Base-by-base conservation (phyloP, 2,329 filamentous ascomycete genomes). In the Lachnellula occidentalis region DNA sequence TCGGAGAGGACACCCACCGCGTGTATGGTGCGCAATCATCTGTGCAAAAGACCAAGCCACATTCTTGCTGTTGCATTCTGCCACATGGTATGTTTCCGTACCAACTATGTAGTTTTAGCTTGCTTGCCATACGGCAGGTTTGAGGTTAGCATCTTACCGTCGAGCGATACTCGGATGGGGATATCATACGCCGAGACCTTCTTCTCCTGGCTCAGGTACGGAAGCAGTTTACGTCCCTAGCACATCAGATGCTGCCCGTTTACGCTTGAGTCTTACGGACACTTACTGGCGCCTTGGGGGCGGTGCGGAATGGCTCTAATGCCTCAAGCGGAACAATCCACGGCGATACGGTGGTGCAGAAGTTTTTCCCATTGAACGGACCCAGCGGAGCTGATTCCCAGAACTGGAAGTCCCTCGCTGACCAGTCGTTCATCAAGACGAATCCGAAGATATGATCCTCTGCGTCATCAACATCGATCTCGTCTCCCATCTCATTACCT, bases 261-360 rank as follows among this genome's bases (percentile, higher is more conserved):
- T 1, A 39, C 4, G 11, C 5, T 5, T 14, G 15, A 39, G 3
- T 14, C n/a, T 17, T 15, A 39, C 36, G 36, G n/a, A 17, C 5
- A 27, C 24, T 39, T 39, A 39, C 36, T 17, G 36, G 36, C 11
- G 4, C 14, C 36, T 39, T 15, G 5, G 36, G 15, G 6, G 36
- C 8, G n/a, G 17, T 27, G 15, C 34, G 19, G 47, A 54, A 61
- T 1, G 47, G 37, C 9, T 41, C 69, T n/a, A 86, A 65, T 0
- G 83, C 82, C 36, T 85, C 81, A 1, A 80, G 69, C 0, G 81
- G 82, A 3, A 86, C 67, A 12, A 86, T 70, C 83, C 83, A 86
- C 0, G 83, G 81, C 0, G 78, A 81, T 21, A 86, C 78, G 0
- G 74, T 76, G 0, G 81, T 86, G 6, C 74, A 76, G 43, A 85